A percentile compares a stretch with the other conserved stretches of the same genome.
phyloP scores from a whole-genome alignment of 345 rosid species.

The Lenwebbia sp. region DNA sequence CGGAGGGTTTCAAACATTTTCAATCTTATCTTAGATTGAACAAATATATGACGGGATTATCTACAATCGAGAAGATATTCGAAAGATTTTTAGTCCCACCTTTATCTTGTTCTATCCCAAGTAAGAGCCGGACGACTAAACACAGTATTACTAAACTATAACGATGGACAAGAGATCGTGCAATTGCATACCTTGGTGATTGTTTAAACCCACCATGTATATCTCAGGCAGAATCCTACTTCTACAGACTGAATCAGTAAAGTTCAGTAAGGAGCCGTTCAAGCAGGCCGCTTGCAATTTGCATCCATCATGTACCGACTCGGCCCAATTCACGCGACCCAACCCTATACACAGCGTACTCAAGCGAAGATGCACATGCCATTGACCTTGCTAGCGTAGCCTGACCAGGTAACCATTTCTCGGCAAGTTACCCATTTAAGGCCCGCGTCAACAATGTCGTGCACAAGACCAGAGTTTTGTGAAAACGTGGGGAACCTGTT shows the following conservation, averaged over 20 bases:
- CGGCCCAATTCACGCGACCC: not conserved
- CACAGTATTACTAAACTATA: too few relatives aligned
- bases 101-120: too few relatives aligned
- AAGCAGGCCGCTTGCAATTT: not conserved
- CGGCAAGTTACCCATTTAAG: not conserved
- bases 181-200: too few relatives aligned
- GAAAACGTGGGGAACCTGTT: not conserved
- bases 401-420: not conserved
- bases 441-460: not conserved
- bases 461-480: not conserved
- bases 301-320: not conserved
- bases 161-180: too few relatives aligned
- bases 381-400: not conserved
- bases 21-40: too few relatives aligned
- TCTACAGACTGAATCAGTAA: not conserved
- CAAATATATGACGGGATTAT: too few relatives aligned
- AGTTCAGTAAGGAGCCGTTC: not conserved
- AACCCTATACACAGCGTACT: not conserved
- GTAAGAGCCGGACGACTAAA: too few relatives aligned
- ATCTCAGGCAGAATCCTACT: not conserved
- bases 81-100: too few relatives aligned
- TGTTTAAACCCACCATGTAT: not conserved
- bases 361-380: not conserved
- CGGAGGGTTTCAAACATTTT: too few relatives aligned
- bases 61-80: too few relatives aligned